Base-by-base conservation (phyloP, 2,329 filamentous ascomycete genomes). In the Penicillium verrucosum region DNA sequence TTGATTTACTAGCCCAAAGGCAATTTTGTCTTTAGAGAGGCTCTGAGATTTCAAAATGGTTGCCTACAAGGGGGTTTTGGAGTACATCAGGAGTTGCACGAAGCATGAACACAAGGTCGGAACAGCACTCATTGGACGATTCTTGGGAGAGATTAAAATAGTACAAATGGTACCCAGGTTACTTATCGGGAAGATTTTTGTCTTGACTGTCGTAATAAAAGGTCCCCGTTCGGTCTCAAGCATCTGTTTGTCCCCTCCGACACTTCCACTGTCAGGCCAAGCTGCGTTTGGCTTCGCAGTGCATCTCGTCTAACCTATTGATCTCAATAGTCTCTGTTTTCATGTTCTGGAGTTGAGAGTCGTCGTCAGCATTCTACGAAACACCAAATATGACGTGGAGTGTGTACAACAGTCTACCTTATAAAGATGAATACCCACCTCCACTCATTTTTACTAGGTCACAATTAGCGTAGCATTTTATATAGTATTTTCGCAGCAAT, bases 71-170 rank as follows among this genome's bases (percentile, higher is more conserved):
- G 38, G 27, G 27, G 32, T 8, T 5, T 41, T 37, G 36, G 21
- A 36, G 34, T 43, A 53, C 18, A 21, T 45, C 47, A 25, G 12
- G 5, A 40, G 54, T 56, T 40, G 49, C 50, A 60, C 56, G 57
- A 51, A 57, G 44, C 41, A 46, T 56, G 32, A 44, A 42, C 43
- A 40, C 43, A 44, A 43, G 52, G 2, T 59, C 59, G 61, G 62
- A 64, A 58, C 25, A 3, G 4, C 37, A 7, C 18, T 60, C n/a
- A 65, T 65, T 65, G 57, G 62, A 42, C 23, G 38, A n/a, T 37
- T 18, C 7, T 25, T 43, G n/a, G 51, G 25, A 47, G 34, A 38
- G 16, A 60, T 57, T 54, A 7, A 57, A 62, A 63, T 59, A 41
- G 6, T 42, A 32, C 51, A 48, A 27, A 11, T 25, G 3, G 27